Evolutionary conservation across 2,329 filamentous ascomycete species (phyloP), one percentile per base, ranked within the genome.

Genomic region (Talaromyces albobiverticillius): DNA sequence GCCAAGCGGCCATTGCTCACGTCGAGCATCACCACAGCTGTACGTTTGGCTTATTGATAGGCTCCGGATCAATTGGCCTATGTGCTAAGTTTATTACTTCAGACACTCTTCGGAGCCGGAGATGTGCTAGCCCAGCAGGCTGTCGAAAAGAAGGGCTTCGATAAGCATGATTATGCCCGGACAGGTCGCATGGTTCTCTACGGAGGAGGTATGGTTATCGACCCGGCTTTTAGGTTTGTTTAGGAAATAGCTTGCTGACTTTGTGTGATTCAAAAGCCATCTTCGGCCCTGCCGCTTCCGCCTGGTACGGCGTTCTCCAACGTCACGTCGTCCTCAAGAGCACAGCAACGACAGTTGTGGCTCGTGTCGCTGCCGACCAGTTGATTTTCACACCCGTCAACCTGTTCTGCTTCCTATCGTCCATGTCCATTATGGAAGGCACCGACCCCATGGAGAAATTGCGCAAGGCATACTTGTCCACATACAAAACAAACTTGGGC

Each of bases 61-160:
- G 31, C 9, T 41, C 16, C 43, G 10, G 23, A 47, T 56, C 8
- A 16, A 23, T 34, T 11, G 23, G 16, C 4, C 29, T 26, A 31
- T 26, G 29, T 36, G 22, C 50, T 52, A 18, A 46, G 1, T 32
- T 26, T 36, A 53, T n/a, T 56, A 42, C 41, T 45, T 40, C 60
- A 85, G 82, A 71, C 97, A 56, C 86, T 99, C 59, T 99, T 97
- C 71, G 92, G 88, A 55, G 89, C 91, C 13, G 94, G 94, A 65
- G 94, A 99, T 76, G 80, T 88, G 57, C 86, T 95, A 61, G 90
- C 94, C 34, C 94, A 99, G 75, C 93, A 97, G 75, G 79, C 84
- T 32, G 89, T 99, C 56, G 93, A 97, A 76, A 86, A 85, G 71
- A 86, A 82, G 65, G 92, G 91, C 16, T 61, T 88, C 23, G 75